Evolutionary conservation across 352 stramenopile genomes (phyloP).

Genomic region (Globisporangium rhizosaccharum): DNA sequence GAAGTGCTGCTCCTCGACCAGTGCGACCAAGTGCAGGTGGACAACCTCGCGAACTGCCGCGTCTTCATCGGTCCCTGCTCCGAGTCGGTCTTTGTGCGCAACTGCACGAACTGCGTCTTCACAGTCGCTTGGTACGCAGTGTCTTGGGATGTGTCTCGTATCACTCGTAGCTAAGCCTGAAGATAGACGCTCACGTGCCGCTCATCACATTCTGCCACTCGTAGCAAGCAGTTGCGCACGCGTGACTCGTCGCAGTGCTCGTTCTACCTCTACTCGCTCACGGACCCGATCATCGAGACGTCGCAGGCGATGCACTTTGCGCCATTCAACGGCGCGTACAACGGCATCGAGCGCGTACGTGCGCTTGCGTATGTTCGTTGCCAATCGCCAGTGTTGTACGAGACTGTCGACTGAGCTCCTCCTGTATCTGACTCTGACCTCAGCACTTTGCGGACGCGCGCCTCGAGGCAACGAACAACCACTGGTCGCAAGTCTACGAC

Average conservation of each 20-base stretch:
- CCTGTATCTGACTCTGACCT: too few relatives aligned
- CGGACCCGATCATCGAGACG: conserved; percentile 91
- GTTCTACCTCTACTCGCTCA: conserved; percentile 88
- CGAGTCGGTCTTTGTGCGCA: conserved; percentile 88
- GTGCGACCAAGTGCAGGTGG: conserved; percentile 88
- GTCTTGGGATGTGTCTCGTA: not conserved
- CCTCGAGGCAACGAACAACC: conserved; percentile 82
- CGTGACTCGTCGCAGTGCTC: conserved; percentile 79
- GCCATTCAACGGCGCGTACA: conserved; percentile 87
- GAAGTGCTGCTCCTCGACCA: conserved; percentile 84
- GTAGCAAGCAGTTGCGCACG: conserved; percentile 87
- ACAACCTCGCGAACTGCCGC: conserved; percentile 82
- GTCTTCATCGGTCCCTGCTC: conserved; percentile 78
- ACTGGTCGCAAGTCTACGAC: conserved; percentile 90
- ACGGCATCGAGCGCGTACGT: conserved; percentile 46
- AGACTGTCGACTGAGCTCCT: too few relatives aligned
- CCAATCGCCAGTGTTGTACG: not conserved
- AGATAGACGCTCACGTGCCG: not conserved
- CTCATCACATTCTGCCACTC: not conserved
- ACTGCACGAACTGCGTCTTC: conserved; percentile 88
- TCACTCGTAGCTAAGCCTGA: not conserved
- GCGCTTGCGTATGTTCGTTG: not conserved
- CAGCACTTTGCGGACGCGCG: conserved; percentile 62
- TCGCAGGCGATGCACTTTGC: conserved; percentile 81
- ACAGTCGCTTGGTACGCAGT: conserved; percentile 73